Conservation (phyloP, 352 stramenopile species). For the Globisporangium apiculatum region DNA sequence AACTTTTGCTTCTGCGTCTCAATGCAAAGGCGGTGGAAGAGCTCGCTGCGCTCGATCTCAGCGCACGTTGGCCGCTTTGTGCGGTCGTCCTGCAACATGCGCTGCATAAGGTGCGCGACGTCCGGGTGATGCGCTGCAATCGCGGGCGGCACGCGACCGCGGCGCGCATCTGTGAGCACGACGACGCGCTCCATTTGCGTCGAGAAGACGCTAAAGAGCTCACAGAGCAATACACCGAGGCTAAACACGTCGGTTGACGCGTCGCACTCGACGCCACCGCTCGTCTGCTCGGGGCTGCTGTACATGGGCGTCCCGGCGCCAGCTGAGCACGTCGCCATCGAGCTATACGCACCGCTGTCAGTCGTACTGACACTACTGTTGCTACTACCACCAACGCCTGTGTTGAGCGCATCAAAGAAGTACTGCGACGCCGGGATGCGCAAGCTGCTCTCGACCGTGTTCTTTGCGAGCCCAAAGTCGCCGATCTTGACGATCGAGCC, state of each 20-base stretch:
- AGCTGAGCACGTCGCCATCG: conserved; percentile 35
- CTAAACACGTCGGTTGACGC: conserved; percentile 67
- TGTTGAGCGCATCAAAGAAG: conserved; percentile 28
- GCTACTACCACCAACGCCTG: conserved; percentile 10
- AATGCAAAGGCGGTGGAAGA: conserved; percentile 5
- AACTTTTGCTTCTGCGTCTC: conserved; percentile 4
- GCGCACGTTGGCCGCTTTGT: conserved; percentile 31
- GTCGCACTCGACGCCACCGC: conserved; percentile 29
- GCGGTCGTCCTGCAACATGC: conserved; percentile 45
- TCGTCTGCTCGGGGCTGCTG: conserved; percentile 64
- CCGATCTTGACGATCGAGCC: conserved; percentile 77
- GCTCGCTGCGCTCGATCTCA: conserved; percentile 31
- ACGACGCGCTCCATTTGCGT: conserved; percentile 77
- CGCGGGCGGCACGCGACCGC: conserved; percentile 26
- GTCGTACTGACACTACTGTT: neutral
- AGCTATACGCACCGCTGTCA: too few relatives aligned
- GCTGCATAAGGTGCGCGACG: conserved; percentile 32
- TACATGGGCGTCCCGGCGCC: conserved; percentile 68
- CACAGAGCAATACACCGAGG: conserved; percentile 63
- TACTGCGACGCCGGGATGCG: conserved; percentile 51
- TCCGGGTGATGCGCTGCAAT: conserved; percentile 33
- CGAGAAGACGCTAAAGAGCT: conserved; percentile 67
- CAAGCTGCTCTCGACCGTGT: conserved; percentile 48
- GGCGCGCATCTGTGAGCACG: conserved; percentile 38
- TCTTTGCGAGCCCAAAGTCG: conserved; percentile 77